Conservation (phyloP, 805 yeast genomes). For the Hanseniaspora guilliermondii region DNA sequence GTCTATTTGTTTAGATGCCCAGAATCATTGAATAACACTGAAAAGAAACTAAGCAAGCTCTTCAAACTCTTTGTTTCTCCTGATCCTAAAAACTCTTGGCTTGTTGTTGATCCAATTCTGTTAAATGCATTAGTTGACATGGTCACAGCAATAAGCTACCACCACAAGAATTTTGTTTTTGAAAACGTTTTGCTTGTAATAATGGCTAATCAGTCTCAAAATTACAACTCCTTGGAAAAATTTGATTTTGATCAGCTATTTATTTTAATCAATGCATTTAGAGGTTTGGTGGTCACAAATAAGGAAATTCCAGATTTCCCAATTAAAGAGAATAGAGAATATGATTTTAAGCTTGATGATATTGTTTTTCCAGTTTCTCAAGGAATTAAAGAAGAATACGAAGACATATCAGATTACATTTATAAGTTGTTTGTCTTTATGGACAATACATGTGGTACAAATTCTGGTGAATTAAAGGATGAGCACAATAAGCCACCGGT, state of each 20-base stretch:
- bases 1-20: constrained; percentile 75
- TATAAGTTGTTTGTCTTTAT: constrained; percentile 44
- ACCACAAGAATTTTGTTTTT: constrained; percentile 64
- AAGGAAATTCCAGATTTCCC: constrained; percentile 67
- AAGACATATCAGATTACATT: constrained; percentile 53
- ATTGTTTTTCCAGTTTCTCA: constrained; percentile 26
- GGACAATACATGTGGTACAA: constrained; percentile 48
- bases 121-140: constrained; percentile 58
- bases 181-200: constrained; percentile 69
- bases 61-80: constrained; percentile 44
- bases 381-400: constrained; percentile 37
- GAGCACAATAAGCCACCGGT: constrained; percentile 28
- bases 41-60: constrained; percentile 59
- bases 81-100: constrained; percentile 64
- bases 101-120: constrained; percentile 47
- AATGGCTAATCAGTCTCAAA: constrained; percentile 23
- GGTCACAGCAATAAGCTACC: constrained; percentile 64
- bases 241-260: constrained; percentile 58
- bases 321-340: constrained; percentile 27
- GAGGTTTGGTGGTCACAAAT: constrained; percentile 51
- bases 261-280: constrained; percentile 57
- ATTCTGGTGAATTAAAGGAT: constrained; percentile 29
- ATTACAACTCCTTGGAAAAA: constrained; percentile 43
- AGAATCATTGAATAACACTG: constrained; percentile 78
- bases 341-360: constrained; percentile 26